These are phyloP conservation scores for Picochlorum sp. DNA, from an alignment of 139 green algal species.

Conservation along the genomic window DNA sequence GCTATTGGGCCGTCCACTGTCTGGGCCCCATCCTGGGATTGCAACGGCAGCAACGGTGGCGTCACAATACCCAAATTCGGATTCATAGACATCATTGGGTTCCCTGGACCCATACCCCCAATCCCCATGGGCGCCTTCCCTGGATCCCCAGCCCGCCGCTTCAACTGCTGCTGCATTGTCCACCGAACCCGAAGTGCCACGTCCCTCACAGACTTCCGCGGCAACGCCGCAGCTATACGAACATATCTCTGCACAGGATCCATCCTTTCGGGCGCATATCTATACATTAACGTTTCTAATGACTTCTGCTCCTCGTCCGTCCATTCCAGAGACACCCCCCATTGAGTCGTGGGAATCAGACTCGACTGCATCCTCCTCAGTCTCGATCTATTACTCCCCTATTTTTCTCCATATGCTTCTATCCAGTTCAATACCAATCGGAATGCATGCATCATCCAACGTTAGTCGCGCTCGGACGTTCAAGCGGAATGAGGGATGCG, in stretches of 20 bases:
- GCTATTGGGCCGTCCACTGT: slow-evolving; percentile 22
- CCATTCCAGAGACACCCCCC: slow-evolving; percentile 37
- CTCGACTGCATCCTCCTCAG: neutral
- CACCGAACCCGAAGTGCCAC: slow-evolving; percentile 60
- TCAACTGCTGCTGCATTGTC: slow-evolving; percentile 35
- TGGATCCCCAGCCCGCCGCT: slow-evolving; percentile 23
- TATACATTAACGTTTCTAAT: slow-evolving; percentile 40
- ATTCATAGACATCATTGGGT: slow-evolving; percentile 6
- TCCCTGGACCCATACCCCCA: neutral
- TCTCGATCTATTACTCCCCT: neutral
- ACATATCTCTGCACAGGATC: slow-evolving; percentile 50
- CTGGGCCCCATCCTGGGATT: neutral
- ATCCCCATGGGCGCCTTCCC: neutral
- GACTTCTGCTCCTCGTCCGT: slow-evolving; percentile 44
- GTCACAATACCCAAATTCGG: slow-evolving; percentile 1
- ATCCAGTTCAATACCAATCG: too few relatives aligned
- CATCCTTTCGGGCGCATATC: slow-evolving; percentile 33
- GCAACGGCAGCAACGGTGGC: neutral
- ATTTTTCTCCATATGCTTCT: too few relatives aligned
- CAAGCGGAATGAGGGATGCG: too few relatives aligned
- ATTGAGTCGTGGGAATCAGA: neutral
- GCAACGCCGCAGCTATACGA: slow-evolving; percentile 45
- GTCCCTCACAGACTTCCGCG: slow-evolving; percentile 58
- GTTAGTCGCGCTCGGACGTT: too few relatives aligned
- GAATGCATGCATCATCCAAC: too few relatives aligned